Conservation (phyloP, 257 asterid species). For the Penstemon davidsonii region DNA sequence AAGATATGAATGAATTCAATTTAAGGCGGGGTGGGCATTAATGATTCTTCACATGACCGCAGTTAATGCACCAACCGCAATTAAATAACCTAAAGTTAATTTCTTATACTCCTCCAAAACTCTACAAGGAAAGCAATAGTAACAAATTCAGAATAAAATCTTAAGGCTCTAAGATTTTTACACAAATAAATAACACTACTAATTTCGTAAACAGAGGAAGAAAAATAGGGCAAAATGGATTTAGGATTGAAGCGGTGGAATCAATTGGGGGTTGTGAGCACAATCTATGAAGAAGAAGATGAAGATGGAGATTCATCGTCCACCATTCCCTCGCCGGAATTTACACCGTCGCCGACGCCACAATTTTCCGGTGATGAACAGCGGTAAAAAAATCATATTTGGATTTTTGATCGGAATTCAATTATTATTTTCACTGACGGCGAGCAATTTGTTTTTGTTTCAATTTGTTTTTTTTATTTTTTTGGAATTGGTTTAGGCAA, state of each 20-base stretch:
- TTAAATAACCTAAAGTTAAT: slow-evolving; percentile 4
- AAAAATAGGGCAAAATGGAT: slow-evolving; percentile 23
- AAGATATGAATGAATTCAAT: slow-evolving; percentile 14
- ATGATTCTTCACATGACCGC: slow-evolving; percentile 57
- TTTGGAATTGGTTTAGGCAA: slow-evolving; percentile 33
- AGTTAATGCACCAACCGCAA: slow-evolving; percentile 47
- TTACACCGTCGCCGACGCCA: slow-evolving; percentile 42
- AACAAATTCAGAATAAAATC: neutral
- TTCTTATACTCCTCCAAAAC: slow-evolving; percentile 9
- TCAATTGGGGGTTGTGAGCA: slow-evolving; percentile 64
- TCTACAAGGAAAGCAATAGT: slow-evolving; percentile 25
- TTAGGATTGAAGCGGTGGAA: slow-evolving; percentile 40
- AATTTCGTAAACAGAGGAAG: neutral
- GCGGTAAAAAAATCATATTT: slow-evolving; percentile 28
- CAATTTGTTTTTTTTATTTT: neutral
- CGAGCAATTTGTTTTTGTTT: neutral
- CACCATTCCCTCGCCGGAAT: slow-evolving; percentile 38
- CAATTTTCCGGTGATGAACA: slow-evolving; percentile 33
- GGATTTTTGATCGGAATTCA: neutral
- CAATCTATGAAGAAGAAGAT: slow-evolving; percentile 73
- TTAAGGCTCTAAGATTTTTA: neutral
- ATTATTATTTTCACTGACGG: neutral
- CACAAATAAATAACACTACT: neutral
- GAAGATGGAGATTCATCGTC: slow-evolving; percentile 52
- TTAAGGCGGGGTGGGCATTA: slow-evolving; percentile 40